Evolutionary conservation across 192 early-diverging fungal species (phyloP).

Genomic region (Phycomyces nitens): DNA sequence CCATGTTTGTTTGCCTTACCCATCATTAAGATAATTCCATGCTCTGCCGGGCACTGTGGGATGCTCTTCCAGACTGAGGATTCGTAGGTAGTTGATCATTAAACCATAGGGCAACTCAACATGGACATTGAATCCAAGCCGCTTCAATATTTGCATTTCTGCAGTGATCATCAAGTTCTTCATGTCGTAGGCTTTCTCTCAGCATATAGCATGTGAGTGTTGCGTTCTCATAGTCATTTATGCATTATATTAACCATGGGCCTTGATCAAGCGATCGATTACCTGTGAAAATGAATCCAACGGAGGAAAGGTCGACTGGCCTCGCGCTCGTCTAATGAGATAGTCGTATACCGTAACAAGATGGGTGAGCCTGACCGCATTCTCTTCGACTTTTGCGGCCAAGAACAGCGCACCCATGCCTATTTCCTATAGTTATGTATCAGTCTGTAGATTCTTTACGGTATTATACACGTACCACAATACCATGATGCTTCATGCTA

Average conservation of each 20-base stretch:
- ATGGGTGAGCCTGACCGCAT: constrained; percentile 69
- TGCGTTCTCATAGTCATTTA: not conserved
- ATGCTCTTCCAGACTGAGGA: constrained; percentile 73
- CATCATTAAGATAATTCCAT: constrained; percentile 95
- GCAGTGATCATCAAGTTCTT: constrained; percentile 76
- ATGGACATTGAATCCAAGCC: constrained; percentile 92
- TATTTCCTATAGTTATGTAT: constrained; percentile 42
- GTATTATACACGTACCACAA: constrained; percentile 46
- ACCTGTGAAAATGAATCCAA: constrained; percentile 59
- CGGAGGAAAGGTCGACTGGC: constrained; percentile 41
- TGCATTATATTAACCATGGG: not conserved
- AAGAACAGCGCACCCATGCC: constrained; percentile 72
- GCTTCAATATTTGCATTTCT: constrained; percentile 86
- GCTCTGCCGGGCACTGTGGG: constrained; percentile 75
- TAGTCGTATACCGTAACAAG: constrained; percentile 81
- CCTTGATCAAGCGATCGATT: no score
- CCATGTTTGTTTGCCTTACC: constrained; percentile 39
- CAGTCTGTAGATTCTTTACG: not conserved
- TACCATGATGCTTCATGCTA: constrained; percentile 64
- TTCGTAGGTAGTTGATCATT: constrained; percentile 89
- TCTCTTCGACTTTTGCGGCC: constrained; percentile 82
- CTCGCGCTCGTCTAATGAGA: constrained; percentile 54
- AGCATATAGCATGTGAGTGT: constrained; percentile 2
- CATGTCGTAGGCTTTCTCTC: constrained; percentile 67
- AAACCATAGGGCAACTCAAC: constrained; percentile 95